A percentile compares a stretch with the other conserved stretches of the same genome.
Evolutionary conservation across 768 basidiomycete species (phyloP).

Genomic region (Pleurotus citrinopileatus): DNA sequence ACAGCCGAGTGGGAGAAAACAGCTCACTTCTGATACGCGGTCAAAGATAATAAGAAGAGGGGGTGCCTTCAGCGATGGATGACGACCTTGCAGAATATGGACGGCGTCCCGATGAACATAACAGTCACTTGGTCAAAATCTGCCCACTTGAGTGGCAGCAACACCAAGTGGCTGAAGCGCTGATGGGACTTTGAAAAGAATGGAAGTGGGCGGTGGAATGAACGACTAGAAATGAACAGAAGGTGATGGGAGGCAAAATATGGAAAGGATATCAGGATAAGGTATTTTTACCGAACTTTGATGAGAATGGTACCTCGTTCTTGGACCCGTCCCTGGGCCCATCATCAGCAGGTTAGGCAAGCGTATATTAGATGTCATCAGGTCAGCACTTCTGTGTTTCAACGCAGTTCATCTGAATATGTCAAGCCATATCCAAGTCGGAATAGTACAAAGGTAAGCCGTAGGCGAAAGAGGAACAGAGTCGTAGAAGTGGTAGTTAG

Average conservation of each 20-base stretch:
- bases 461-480: not conserved
- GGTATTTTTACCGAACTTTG: constrained; percentile 1
- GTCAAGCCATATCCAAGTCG: constrained; percentile 6
- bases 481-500: not conserved
- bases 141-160: not conserved
- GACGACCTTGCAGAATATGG: constrained; percentile 1
- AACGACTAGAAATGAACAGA: constrained; percentile 9
- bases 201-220: constrained; percentile 7
- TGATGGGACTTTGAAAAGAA: constrained; percentile 1
- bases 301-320: not conserved
- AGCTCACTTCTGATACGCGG: not conserved
- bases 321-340: constrained; percentile 4
- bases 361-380: constrained; percentile 1
- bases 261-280: not conserved
- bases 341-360: not conserved
- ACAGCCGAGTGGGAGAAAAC: not conserved
- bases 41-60: not conserved
- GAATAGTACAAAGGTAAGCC: not conserved
- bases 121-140: constrained; percentile 2
- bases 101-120: constrained; percentile 3
- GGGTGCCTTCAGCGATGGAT: not conserved
- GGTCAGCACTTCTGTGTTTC: constrained; percentile 2
- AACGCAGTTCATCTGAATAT: constrained; percentile 9
- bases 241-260: constrained; percentile 6
- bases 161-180: not conserved